Conservation (phyloP, 1,284 basidiomycete genomes). For the Malassezia dermatis region DNA sequence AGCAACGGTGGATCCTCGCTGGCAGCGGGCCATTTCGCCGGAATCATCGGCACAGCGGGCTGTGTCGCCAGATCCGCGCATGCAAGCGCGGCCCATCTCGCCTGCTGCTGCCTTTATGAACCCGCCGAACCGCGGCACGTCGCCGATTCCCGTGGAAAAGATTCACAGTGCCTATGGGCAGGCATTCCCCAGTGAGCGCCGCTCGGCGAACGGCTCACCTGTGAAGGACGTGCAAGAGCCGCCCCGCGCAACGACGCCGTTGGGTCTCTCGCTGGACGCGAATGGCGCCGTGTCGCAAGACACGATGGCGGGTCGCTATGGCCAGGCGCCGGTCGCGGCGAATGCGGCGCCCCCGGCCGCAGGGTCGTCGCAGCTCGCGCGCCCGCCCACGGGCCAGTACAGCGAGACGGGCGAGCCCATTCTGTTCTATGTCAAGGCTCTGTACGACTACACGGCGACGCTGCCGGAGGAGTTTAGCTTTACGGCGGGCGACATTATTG, state of each 20-base stretch:
- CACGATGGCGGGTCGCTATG: constrained; percentile 59
- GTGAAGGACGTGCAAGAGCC: constrained; percentile 18
- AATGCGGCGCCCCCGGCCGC: background rate
- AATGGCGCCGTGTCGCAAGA: constrained; percentile 68
- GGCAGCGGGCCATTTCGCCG: constrained; percentile 3
- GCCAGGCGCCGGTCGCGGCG: constrained; percentile 15
- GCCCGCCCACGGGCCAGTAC: constrained; percentile 58
- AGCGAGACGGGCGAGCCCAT: constrained; percentile 68
- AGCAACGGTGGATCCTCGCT: background rate
- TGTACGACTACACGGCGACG: constrained; percentile 80
- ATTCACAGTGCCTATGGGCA: constrained; percentile 69
- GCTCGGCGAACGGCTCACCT: background rate
- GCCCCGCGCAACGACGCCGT: constrained; percentile 45
- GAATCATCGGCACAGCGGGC: background rate
- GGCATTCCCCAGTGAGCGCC: constrained; percentile 71
- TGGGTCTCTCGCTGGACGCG: constrained; percentile 69
- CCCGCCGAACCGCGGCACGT: constrained; percentile 53
- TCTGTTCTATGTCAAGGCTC: constrained; percentile 65
- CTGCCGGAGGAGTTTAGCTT: constrained; percentile 77
- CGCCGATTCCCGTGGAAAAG: constrained; percentile 59
- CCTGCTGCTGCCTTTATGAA: constrained; percentile 66
- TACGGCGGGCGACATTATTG: constrained; percentile 80
- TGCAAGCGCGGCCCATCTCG: constrained; percentile 56
- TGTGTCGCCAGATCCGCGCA: constrained; percentile 22
- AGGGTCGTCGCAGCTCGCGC: constrained; percentile 15